phyloP scores from a whole-genome alignment of 2,329 filamentous ascomycete species.

The Aureobasidium sp. region DNA sequence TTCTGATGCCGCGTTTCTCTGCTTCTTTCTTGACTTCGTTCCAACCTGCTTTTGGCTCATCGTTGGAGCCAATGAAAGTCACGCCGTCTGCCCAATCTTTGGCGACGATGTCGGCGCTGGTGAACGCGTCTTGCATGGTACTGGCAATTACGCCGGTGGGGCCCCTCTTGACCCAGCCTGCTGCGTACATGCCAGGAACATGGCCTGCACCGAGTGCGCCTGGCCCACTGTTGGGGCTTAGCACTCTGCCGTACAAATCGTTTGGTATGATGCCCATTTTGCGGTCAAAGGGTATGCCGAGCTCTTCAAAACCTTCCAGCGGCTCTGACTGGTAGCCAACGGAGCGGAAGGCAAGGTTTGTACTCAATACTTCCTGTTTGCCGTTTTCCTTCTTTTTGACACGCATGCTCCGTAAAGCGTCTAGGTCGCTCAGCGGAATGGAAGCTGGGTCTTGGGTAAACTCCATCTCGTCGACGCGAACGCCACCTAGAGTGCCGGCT shows the following conservation, averaged over 20 bases:
- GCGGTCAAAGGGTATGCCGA: constrained; percentile 73
- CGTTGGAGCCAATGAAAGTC: constrained; percentile 40
- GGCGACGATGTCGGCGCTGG: constrained; percentile 74
- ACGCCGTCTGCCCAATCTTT: constrained; percentile 59
- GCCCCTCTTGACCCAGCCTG: constrained; percentile 93
- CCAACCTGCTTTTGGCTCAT: constrained; percentile 56
- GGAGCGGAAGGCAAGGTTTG: constrained; percentile 78
- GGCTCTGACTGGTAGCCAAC: constrained; percentile 86
- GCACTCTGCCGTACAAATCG: constrained; percentile 69
- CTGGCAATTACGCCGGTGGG: constrained; percentile 93
- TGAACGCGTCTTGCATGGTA: constrained; percentile 92
- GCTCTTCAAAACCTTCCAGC: constrained; percentile 63
- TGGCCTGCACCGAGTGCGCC: constrained; percentile 40
- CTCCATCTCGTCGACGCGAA: constrained; percentile 56
- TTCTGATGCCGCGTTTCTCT: constrained; percentile 48
- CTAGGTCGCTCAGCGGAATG: constrained; percentile 28
- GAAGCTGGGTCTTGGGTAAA: constrained; percentile 34
- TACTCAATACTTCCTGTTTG: constrained; percentile 40
- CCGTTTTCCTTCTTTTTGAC: constrained; percentile 12
- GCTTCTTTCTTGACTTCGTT: constrained; percentile 61
- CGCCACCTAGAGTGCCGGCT: constrained; percentile 50
- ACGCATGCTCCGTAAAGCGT: constrained; percentile 14
- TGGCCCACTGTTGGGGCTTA: constrained; percentile 36
- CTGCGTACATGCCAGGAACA: constrained; percentile 75
- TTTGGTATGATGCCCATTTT: constrained; percentile 71